Conservation (phyloP, 352 stramenopile genomes). For the Phytophthora sansomeana region DNA sequence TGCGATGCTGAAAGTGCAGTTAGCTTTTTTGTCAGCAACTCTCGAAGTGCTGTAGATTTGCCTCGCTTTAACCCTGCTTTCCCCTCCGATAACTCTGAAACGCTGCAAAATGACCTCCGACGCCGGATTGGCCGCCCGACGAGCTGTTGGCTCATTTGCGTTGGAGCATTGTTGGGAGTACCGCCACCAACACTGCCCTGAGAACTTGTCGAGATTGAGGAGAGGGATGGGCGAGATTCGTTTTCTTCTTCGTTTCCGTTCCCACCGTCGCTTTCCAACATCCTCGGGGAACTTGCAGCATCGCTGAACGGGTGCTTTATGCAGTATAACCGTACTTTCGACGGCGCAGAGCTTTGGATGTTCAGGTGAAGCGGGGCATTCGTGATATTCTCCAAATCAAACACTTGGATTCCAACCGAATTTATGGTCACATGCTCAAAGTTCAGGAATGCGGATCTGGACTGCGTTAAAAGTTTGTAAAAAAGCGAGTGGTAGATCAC, state of each 20-base stretch:
- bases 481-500: constrained; percentile 93
- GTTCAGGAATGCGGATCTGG: constrained; percentile 87
- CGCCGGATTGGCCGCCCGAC: constrained; percentile 59
- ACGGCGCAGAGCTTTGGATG: constrained; percentile 78
- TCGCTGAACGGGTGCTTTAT: constrained; percentile 60
- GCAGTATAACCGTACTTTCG: constrained; percentile 78
- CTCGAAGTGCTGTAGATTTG: constrained; percentile 54
- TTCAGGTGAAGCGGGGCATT: constrained; percentile 82
- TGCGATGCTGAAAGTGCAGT: constrained; percentile 35
- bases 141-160: constrained; percentile 33
- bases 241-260: constrained; percentile 18
- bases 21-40: constrained; percentile 67
- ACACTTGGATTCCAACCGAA: constrained; percentile 87
- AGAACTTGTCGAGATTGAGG: constrained; percentile 32
- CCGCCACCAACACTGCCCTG: constrained; percentile 32
- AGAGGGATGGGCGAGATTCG: constrained; percentile 17
- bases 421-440: constrained; percentile 90
- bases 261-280: constrained; percentile 16
- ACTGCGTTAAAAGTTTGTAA: constrained; percentile 90
- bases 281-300: constrained; percentile 28
- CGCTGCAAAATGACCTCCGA: constrained; percentile 75
- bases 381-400: constrained; percentile 91
- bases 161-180: constrained; percentile 30
- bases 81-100: constrained; percentile 60
- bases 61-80: constrained; percentile 47